A percentile compares a stretch with the other conserved stretches of the same genome.
These are phyloP conservation scores for Hyphopichia wangnamkhiaoensis DNA, from an alignment of 1,139 yeast species.

Conservation along the genomic window DNA sequence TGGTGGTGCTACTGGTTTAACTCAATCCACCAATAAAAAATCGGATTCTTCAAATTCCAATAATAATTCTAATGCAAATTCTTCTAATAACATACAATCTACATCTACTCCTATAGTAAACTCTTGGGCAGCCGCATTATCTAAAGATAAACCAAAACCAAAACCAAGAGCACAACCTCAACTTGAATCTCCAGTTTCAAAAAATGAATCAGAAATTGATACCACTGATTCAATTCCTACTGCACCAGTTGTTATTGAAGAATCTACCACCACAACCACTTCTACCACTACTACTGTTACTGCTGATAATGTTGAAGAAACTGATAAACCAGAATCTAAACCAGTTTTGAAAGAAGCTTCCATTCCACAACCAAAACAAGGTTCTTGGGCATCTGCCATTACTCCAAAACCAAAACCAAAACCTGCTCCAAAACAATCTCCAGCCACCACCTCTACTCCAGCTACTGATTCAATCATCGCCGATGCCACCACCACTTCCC, in stretches of 20 bases:
- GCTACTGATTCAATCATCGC: conserved; percentile 4
- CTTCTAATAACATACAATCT: conserved; percentile 4
- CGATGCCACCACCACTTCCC: conserved; percentile 7
- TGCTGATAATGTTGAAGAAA: conserved; percentile 11
- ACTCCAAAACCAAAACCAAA: conserved; percentile 53
- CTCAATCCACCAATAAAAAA: too few species aligned
- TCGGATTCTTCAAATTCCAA: conserved; percentile 5
- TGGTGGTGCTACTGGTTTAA: conserved; percentile 1
- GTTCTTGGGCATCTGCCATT: conserved; percentile 62
- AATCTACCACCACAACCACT: conserved; percentile 10
- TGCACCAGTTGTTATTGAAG: conserved; percentile 11
- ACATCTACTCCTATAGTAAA: conserved; percentile 18
- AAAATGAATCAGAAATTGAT: conserved; percentile 11
- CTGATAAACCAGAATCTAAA: conserved; percentile 10
- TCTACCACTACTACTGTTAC: conserved; percentile 9
- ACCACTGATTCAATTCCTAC: conserved; percentile 11
- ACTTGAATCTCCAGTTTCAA: conserved; percentile 2
- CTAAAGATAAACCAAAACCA: conserved; percentile 39
- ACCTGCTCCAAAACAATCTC: conserved; percentile 15
- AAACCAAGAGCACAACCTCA: conserved; percentile 18
- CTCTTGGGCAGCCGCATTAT: conserved; percentile 56
- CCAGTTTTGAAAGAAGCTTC: conserved; percentile 32
- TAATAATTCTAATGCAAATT: conserved; percentile 10
- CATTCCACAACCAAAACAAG: conserved; percentile 32
- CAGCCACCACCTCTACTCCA: conserved; percentile 5